Base-by-base conservation (phyloP, 176 grass and related monocot genomes). In the Raddia distichophylla region DNA sequence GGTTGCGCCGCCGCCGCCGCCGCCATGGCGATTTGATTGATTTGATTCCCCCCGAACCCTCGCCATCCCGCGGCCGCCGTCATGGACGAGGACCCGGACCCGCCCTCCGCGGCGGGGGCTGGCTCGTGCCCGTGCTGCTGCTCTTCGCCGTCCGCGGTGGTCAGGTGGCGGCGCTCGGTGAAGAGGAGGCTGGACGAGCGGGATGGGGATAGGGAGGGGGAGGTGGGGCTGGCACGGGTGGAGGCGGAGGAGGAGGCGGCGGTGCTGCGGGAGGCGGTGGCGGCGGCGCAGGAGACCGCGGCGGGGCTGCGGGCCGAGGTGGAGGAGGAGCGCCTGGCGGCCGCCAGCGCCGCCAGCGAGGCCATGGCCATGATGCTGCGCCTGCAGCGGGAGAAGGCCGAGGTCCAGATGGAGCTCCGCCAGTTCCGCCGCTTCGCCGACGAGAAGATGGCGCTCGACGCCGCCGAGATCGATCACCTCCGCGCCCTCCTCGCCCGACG, bases 291-390 rank as follows among this genome's bases (percentile, higher is more conserved):
- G 82, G 79, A 82, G 52, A 43, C 82, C 42, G 92, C 92, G 17
- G 79, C 86, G 54, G 75, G 73, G 88, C 89, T 99, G 80, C 79
- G 83, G 52, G 60, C 10, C 2, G 97, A 99, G 85, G 87, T 99
- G 16, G 97, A 96, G 18, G 93, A 93, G 87, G 93, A 99, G 84
- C 67, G 93, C 13, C 90, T 82, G 68, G 96, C 96, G 27, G 90
- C 96, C 5, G 86, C 93, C 47, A 91, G 89, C 56, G 97, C 97
- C 11, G 87, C 97, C 15, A 99, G 89, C 84, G 97, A 99, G 85
- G 80, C 97, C 76, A 99, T 99, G 97, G 90, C 93, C 6, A 99
- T 99, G 97, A 99, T 99, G 73, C 85, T 96, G 67, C 91, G 91
- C 64, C 93, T 99, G 10, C 93, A 99, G 89, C 83, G 89, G n/a